Base-by-base conservation (phyloP, 2,329 filamentous ascomycete species). In the Fusarium scirpi region DNA sequence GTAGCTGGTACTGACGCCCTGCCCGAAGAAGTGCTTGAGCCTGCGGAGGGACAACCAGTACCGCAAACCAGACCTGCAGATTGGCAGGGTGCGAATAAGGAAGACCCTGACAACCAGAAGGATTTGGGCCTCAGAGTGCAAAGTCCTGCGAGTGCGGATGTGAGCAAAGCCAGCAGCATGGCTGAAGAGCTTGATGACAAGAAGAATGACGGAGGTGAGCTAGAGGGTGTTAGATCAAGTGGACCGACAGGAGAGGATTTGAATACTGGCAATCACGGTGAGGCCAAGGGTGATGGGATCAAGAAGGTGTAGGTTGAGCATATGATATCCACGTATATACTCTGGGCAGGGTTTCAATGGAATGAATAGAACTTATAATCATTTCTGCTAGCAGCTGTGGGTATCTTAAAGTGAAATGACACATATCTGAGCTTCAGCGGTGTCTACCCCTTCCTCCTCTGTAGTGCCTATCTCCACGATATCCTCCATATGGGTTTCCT, bases 81-180 rank as follows among this genome's bases (percentile, higher is more conserved):
- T 76, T 97, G 94, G 94, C 89, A 90, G 63, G 91, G 91, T 2
- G 83, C 78, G 0, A 82, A 85, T 45, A 75, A 76, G 6, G 82
- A 82, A 45, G 82, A 84, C 20, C 61, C 69, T 1, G 68, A 57
- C 9, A 80, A 84, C 15, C 84, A 87, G 65, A 92, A 90, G 76
- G 87, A 89, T 49, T 81, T 97, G 2, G 94, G 94, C 0, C 76
- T 96, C 52, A 82, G 92, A 29, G 86, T 85, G 7, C 86, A 89
- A 63, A 91, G 87, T 9, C 87, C 90, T 1, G 86, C 85, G 2
- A 94, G 91, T 70, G 87, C 85, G 2, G 85, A 89, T 57, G 84
- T 94, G 18, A 94, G 92, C 76, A 87, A 89, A 67, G 91, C 92
- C 2, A 94, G 90, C 73, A 95, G 92, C 75, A 80, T 93, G 22